Conservation (phyloP, 768 basidiomycete species). For the Guyanaporus albipodus region DNA sequence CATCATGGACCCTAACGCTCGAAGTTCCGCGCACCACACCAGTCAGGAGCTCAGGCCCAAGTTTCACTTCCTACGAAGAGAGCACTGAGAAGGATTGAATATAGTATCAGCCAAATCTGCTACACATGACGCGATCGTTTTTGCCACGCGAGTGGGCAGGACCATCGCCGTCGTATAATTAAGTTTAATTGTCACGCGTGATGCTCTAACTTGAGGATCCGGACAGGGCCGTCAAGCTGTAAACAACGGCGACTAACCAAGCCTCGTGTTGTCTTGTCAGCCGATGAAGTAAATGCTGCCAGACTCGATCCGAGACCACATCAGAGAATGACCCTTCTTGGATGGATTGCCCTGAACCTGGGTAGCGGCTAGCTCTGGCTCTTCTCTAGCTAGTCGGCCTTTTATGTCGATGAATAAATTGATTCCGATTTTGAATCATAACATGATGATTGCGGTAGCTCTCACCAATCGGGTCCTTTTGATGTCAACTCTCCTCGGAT, state of each 20-base stretch:
- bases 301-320: constrained; percentile 1
- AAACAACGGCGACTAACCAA: constrained; percentile 3
- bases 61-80: constrained; percentile 1
- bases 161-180: neutral
- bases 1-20: too few species aligned
- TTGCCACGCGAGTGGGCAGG: neutral
- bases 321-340: constrained; percentile 1
- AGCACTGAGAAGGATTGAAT: neutral
- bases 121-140: constrained; percentile 1
- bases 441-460: neutral
- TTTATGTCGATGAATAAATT: neutral
- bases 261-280: constrained; percentile 1
- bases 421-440: constrained; percentile 2
- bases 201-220: constrained; percentile 1
- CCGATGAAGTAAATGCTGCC: constrained; percentile 13
- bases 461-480: neutral
- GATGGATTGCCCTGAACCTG: neutral
- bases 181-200: constrained; percentile 5
- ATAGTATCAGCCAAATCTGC: neutral
- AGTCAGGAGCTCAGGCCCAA: neutral
- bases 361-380: too few species aligned
- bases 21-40: neutral
- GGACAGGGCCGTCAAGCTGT: constrained; percentile 1
- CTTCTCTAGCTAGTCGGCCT: too few species aligned
- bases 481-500: neutral